Base-by-base conservation (phyloP, 495 filamentous ascomycete species). In the Aspergillus sclerotioniger region DNA sequence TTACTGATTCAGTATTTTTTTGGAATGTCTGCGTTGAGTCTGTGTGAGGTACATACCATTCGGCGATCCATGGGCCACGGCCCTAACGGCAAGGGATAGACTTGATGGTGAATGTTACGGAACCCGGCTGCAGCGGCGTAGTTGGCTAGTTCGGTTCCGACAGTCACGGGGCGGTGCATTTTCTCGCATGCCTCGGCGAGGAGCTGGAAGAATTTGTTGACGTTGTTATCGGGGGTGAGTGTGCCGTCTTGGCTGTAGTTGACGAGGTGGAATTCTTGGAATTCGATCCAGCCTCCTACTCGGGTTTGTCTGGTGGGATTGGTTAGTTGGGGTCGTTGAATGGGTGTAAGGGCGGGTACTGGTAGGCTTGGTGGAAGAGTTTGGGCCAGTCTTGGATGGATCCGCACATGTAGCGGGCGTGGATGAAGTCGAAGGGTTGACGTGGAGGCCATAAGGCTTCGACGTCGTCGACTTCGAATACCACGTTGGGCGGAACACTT, bases 391-490 rank as follows among this genome's bases (percentile, higher is more conserved):
- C 75, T 8, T 57, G 25, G 15, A 85, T 68, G 8, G 71, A 71
- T 21, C 82, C 81, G 46, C 75, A 70, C 20, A 87, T 64, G 57
- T 76, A 81, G 6, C 84, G 80, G 8, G 76, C 61, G 64, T 87
- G 82, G 47, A 86, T 73, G 54, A 77, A 80, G 67, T 85, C 84
- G 58, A 84, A 84, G 16, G 53, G 33, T 65, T 54, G 60, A 0
- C 67, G 53, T 61, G 73, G 79, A 41, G 72, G 68, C 80, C 79
- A 83, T 6, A 67, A 64, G 1, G 58, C 59, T 10, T 79, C 72
- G 41, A 72, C 65, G 59, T 83, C 82, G 54, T 84, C 80, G 37
- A 84, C 71, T 54, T 79, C 74, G 54, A 85, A 85, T 10, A 69
- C 63, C 20, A 80, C 69, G 62, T 82, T 82, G 17, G 75, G 70